A percentile compares a stretch with the other conserved stretches of the same genome.
These are phyloP conservation scores for Panaeolus cyanescens DNA, from an alignment of 768 basidiomycete genomes.

Conservation along the genomic window DNA sequence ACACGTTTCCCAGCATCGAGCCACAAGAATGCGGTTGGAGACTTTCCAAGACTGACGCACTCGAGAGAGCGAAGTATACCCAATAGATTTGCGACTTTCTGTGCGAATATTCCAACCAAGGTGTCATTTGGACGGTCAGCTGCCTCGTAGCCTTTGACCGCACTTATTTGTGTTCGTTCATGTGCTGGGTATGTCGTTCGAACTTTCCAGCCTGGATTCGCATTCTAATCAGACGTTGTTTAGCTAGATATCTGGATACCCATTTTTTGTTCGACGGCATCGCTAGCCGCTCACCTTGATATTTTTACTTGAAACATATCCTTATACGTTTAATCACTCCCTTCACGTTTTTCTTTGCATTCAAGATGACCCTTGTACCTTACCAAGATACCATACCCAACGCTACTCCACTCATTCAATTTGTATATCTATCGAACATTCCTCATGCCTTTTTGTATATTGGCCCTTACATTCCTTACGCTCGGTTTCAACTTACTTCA, in stretches of 20 bases:
- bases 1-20: not conserved
- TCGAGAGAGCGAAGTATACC: not conserved
- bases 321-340: not conserved
- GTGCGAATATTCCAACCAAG: not conserved
- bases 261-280: not conserved
- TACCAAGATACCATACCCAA: not conserved
- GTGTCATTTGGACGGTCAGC: not conserved
- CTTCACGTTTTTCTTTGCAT: not conserved
- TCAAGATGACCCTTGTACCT: not conserved
- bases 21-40: not conserved
- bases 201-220: no score
- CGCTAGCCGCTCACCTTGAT: not conserved
- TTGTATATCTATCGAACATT: not conserved
- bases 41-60: not conserved
- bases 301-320: not conserved
- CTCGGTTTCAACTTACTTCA: not conserved
- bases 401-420: not conserved
- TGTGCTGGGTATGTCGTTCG: not conserved
- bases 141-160: not conserved
- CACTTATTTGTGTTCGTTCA: not conserved
- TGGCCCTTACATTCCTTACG: not conserved
- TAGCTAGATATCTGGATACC: not conserved
- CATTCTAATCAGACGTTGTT: no score
- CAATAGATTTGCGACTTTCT: not conserved
- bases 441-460: not conserved